Conservation (phyloP, 1,284 basidiomycete species). For the Jaminaea rosea region DNA sequence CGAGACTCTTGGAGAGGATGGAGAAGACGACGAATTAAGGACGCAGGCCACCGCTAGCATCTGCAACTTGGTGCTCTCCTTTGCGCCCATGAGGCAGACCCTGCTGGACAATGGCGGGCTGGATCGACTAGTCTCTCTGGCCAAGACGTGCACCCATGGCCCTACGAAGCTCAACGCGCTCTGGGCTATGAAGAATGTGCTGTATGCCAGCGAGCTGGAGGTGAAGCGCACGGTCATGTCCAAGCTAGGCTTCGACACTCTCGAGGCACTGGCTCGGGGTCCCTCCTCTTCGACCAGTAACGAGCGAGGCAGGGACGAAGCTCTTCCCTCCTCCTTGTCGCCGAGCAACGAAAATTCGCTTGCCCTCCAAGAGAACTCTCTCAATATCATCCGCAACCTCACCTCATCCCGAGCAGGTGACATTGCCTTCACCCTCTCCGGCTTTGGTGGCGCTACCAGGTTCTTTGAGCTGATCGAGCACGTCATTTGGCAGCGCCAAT, state of each 20-base stretch:
- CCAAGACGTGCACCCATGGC: background rate
- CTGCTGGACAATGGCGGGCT: slow-evolving; percentile 29
- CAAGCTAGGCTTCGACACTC: slow-evolving; percentile 15
- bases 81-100: slow-evolving; percentile 37
- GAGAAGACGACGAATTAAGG: slow-evolving; percentile 22
- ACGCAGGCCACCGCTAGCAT: slow-evolving; percentile 31
- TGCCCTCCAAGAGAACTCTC: slow-evolving; percentile 31
- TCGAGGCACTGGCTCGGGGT: slow-evolving; percentile 6
- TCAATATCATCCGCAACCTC: slow-evolving; percentile 38
- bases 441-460: slow-evolving; percentile 19
- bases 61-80: slow-evolving; percentile 40
- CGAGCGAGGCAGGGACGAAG: too few species aligned
- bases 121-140: slow-evolving; percentile 8
- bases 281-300: background rate
- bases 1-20: slow-evolving; percentile 3
- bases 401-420: slow-evolving; percentile 19
- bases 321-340: too few species aligned
- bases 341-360: background rate
- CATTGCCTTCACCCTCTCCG: slow-evolving; percentile 23
- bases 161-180: slow-evolving; percentile 25
- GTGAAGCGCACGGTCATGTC: slow-evolving; percentile 22
- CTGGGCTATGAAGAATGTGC: slow-evolving; percentile 42
- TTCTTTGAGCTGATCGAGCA: slow-evolving; percentile 26
- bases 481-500: slow-evolving; percentile 25
- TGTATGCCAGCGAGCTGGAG: slow-evolving; percentile 20